A percentile compares a stretch with the other conserved stretches of the same genome.
Conservation (phyloP, 2,329 filamentous ascomycete species). For the Ampelomyces quisqualis region DNA sequence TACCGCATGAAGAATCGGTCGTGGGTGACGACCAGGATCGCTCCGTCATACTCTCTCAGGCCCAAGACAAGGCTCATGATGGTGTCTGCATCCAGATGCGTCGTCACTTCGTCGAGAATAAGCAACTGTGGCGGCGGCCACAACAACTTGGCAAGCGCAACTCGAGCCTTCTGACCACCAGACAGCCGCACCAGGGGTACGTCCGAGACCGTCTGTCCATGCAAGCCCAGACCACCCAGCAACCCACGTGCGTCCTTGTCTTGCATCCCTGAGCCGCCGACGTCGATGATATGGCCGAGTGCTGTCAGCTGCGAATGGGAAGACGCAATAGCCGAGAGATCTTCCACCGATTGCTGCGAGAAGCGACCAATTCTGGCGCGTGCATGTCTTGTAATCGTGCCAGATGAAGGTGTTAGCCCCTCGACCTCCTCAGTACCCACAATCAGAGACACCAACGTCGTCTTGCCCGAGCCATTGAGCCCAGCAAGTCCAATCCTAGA, state of each 20-base stretch:
- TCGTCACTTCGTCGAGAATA: conserved; percentile 78
- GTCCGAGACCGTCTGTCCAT: conserved; percentile 69
- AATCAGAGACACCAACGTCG: conserved; percentile 71
- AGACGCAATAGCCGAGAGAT: conserved; percentile 59
- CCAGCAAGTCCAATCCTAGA: conserved; percentile 75
- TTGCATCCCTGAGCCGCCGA: conserved; percentile 54
- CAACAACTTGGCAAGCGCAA: conserved; percentile 68
- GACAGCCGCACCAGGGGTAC: conserved; percentile 72
- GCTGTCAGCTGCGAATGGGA: conserved; percentile 61
- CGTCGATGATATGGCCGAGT: conserved; percentile 61
- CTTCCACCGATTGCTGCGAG: conserved; percentile 75
- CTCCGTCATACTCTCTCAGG: conserved; percentile 68
- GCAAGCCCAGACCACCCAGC: conserved; percentile 68
- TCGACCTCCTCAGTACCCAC: conserved; percentile 51
- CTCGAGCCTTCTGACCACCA: conserved; percentile 69
- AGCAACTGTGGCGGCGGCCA: conserved; percentile 70
- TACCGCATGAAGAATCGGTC: conserved; percentile 75
- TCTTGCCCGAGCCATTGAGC: conserved; percentile 80
- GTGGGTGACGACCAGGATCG: conserved; percentile 75
- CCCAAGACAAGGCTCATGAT: conserved; percentile 70
- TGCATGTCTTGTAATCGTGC: conserved; percentile 66
- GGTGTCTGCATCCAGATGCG: conserved; percentile 81
- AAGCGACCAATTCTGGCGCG: conserved; percentile 73
- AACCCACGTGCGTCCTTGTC: conserved; percentile 70
- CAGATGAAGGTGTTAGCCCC: conserved; percentile 56